Percentiles rank a stretch among this genome's conserved stretches.
These are phyloP conservation scores for Paecilomyces fulvus DNA, from an alignment of 2,329 filamentous ascomycete genomes.

Conservation along the genomic window DNA sequence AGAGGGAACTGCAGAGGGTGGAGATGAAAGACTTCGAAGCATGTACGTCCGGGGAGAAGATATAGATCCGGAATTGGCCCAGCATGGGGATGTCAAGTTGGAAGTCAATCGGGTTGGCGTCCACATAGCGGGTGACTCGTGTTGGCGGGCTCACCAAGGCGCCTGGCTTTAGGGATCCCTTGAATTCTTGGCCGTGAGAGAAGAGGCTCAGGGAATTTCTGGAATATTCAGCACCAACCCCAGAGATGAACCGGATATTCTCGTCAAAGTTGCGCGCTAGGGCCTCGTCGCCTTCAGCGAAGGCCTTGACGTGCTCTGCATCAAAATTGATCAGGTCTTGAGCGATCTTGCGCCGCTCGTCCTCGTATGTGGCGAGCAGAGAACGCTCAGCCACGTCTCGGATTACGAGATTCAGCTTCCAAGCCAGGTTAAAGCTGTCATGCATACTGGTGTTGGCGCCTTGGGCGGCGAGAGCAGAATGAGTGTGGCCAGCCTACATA, in stretches of 20 bases:
- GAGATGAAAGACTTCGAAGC: constrained; percentile 50
- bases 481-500: constrained; percentile 20
- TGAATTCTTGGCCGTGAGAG: constrained; percentile 38
- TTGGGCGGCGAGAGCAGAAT: constrained; percentile 25
- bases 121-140: constrained; percentile 64
- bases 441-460: constrained; percentile 30
- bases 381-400: constrained; percentile 16
- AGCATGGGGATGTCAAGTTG: constrained; percentile 71
- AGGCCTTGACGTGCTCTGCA: constrained; percentile 40
- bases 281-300: constrained; percentile 54
- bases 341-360: constrained; percentile 22
- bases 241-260: constrained; percentile 66
- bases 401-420: constrained; percentile 24
- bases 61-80: constrained; percentile 67
- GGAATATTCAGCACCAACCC: constrained; percentile 60
- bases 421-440: constrained; percentile 27
- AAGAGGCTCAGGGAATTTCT: constrained; percentile 54
- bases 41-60: constrained; percentile 57
- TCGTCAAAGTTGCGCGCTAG: constrained; percentile 61
- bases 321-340: constrained; percentile 24
- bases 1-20: constrained; percentile 49
- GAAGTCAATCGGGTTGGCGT: constrained; percentile 69
- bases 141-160: constrained; percentile 51
- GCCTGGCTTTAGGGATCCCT: constrained; percentile 30
- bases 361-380: constrained; percentile 21